Percentiles rank a stretch among this genome's conserved stretches.
Evolutionary conservation across 2,329 filamentous ascomycete genomes (phyloP).

Genomic region (Colletotrichum sp.): DNA sequence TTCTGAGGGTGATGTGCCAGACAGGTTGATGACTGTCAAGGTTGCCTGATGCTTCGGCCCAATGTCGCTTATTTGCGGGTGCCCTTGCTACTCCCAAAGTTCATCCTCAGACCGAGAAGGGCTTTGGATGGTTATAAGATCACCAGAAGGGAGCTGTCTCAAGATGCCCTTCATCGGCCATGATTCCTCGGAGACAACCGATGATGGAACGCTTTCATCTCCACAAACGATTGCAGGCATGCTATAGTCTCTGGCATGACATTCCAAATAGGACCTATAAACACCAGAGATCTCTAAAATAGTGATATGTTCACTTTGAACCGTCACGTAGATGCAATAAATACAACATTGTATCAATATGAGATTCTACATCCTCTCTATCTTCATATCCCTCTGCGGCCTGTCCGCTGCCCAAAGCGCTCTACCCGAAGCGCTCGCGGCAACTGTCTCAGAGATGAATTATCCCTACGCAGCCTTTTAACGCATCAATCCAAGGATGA

Average conservation of each 20-base stretch:
- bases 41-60: neutral
- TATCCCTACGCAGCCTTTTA: neutral
- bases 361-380: neutral
- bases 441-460: neutral
- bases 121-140: neutral
- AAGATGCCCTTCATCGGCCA: neutral
- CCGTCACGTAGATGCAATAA: neutral
- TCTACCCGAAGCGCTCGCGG: neutral
- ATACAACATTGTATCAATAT: neutral
- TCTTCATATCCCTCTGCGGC: neutral
- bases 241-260: neutral
- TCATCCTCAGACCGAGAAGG: no score
- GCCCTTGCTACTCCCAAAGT: neutral
- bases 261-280: neutral
- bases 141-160: neutral
- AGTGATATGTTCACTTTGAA: neutral
- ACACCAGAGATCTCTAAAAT: neutral
- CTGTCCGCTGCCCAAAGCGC: neutral
- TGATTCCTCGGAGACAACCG: neutral
- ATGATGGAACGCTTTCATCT: neutral
- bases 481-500: neutral
- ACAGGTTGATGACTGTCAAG: neutral
- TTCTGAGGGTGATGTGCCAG: neutral
- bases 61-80: neutral
- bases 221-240: neutral